phyloP scores from a whole-genome alignment of 1,139 yeast genomes.

The Kodamaea plutei region DNA sequence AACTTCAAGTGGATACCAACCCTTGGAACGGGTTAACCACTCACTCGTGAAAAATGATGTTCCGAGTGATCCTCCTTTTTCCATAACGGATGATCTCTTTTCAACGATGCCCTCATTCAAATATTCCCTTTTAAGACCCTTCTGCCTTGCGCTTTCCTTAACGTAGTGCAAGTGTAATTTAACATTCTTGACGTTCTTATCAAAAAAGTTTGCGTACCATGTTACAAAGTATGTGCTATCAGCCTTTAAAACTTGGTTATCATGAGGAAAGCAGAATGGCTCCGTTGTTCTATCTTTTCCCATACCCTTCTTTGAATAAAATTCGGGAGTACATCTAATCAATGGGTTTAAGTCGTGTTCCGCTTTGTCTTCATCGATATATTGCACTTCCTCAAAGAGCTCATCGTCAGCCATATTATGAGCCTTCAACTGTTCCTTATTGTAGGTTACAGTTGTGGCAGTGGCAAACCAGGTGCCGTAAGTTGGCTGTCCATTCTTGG shows the following conservation, averaged over 20 bases:
- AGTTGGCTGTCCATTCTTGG: constrained; percentile 63
- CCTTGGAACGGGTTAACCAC: constrained; percentile 65
- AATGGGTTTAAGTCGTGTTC: constrained; percentile 71
- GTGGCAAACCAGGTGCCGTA: constrained; percentile 76
- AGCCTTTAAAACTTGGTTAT: constrained; percentile 49
- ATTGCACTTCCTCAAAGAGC: constrained; percentile 48
- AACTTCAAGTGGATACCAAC: constrained; percentile 59
- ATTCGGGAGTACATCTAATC: constrained; percentile 79
- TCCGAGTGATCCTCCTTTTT: constrained; percentile 34
- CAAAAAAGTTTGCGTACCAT: constrained; percentile 69
- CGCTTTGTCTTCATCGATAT: constrained; percentile 62
- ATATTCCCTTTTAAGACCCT: constrained; percentile 51
- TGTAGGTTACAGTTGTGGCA: constrained; percentile 53
- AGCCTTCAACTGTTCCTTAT: constrained; percentile 61
- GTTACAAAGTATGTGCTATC: constrained; percentile 70
- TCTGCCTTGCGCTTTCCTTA: constrained; percentile 48
- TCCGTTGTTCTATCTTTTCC: constrained; percentile 54
- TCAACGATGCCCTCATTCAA: constrained; percentile 9
- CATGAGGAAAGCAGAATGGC: constrained; percentile 82
- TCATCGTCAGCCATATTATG: constrained; percentile 65
- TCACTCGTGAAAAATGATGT: constrained; percentile 62
- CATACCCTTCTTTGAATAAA: constrained; percentile 60
- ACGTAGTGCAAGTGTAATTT: constrained; percentile 65
- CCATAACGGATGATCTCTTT: constrained; percentile 36
- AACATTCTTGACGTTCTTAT: constrained; percentile 51